Evolutionary conservation across 305 asterid species (phyloP).

Genomic region (Fraxinus xanthoxyloides): DNA sequence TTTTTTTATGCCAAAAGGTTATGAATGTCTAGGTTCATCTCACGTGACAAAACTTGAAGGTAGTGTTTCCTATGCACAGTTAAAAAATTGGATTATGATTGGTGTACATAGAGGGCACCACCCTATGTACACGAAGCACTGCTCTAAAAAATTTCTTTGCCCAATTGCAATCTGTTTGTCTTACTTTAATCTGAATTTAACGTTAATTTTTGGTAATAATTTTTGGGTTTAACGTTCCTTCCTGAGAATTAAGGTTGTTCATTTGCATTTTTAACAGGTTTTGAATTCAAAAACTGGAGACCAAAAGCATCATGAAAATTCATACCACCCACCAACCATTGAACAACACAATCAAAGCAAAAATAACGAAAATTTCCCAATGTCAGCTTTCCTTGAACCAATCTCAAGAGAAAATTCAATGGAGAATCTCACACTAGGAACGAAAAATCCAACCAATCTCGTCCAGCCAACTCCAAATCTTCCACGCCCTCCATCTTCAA

Average conservation of each 20-base stretch:
- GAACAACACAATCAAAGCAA: constrained; percentile 36
- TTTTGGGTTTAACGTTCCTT: not conserved
- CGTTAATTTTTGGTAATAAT: not conserved
- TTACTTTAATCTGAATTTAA: not conserved
- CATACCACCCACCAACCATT: constrained; percentile 28
- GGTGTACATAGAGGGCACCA: too few relatives aligned
- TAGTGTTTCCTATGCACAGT: not conserved
- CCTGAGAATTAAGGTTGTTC: not conserved
- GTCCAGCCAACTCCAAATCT: constrained; percentile 57
- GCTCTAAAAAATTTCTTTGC: not conserved
- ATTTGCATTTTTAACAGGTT: constrained; percentile 35
- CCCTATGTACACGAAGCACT: too few relatives aligned
- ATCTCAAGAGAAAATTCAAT: constrained; percentile 25
- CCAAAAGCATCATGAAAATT: constrained; percentile 38
- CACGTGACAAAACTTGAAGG: not conserved
- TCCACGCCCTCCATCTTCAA: constrained; percentile 74
- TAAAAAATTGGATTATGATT: too few relatives aligned
- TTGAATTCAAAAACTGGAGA: constrained; percentile 45
- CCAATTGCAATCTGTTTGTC: not conserved
- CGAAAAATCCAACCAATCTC: constrained; percentile 50
- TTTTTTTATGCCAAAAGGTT: not conserved
- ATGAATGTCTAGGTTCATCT: not conserved
- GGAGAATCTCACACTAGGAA: constrained; percentile 36
- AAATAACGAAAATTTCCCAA: constrained; percentile 38
- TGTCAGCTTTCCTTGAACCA: constrained; percentile 34